Evolutionary conservation across 2,329 filamentous ascomycete genomes (phyloP).

Genomic region (Beauveria pseudobassiana): DNA sequence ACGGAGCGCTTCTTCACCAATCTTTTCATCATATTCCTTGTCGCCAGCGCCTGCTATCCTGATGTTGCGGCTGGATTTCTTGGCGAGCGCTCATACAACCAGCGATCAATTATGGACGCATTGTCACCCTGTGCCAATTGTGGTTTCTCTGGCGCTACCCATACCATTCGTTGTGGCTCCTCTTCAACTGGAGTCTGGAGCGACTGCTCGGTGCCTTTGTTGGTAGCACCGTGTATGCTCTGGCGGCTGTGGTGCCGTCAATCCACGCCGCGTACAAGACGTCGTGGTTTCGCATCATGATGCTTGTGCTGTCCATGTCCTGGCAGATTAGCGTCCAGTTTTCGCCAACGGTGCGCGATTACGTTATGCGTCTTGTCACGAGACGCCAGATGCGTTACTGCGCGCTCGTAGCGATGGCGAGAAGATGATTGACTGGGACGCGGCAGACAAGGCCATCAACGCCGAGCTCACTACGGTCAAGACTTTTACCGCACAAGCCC

Average conservation of each 20-base stretch:
- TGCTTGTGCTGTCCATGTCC: conserved; percentile 15
- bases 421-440: conserved; percentile 11
- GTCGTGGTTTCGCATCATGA: conserved; percentile 17
- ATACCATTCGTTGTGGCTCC: conserved; percentile 14
- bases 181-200: conserved; percentile 18
- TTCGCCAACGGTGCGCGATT: conserved; percentile 14
- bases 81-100: conserved; percentile 17
- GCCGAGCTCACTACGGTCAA: conserved; percentile 12
- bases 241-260: conserved; percentile 15
- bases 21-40: conserved; percentile 16
- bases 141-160: conserved; percentile 16
- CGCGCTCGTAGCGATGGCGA: not conserved
- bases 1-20: conserved; percentile 14
- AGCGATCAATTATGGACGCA: conserved; percentile 16
- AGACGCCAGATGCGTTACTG: conserved; percentile 13
- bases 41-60: conserved; percentile 15
- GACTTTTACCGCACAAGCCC: not conserved
- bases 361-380: conserved; percentile 11
- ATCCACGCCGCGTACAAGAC: conserved; percentile 12
- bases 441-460: conserved; percentile 11
- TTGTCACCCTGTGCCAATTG: conserved; percentile 15
- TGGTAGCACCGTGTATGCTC: conserved; percentile 16
- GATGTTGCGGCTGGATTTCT: conserved; percentile 16
- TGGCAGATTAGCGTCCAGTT: conserved; percentile 17
- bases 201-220: conserved; percentile 16